These are phyloP conservation scores for Aurantiochytrium sp. DNA, from an alignment of 108 stramenopile species.

Conservation along the genomic window DNA sequence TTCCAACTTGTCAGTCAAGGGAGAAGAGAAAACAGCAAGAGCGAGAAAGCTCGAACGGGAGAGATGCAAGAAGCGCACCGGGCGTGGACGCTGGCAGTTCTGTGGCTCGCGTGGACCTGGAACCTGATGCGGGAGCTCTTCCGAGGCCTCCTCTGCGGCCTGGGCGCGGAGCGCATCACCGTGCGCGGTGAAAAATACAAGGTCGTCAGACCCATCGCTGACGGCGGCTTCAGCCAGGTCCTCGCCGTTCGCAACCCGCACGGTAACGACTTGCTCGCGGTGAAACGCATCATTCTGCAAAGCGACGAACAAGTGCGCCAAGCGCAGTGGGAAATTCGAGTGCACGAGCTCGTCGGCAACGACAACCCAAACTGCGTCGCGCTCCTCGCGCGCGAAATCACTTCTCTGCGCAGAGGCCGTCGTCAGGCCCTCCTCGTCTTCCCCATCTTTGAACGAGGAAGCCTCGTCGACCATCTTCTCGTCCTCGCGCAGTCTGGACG, in stretches of 20 bases:
- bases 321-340: neutral
- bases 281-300: neutral
- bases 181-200: neutral
- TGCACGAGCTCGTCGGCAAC: neutral
- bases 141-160: neutral
- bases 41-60: neutral
- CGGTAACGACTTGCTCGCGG: neutral
- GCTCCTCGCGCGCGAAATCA: neutral
- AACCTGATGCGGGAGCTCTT: neutral
- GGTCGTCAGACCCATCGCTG: neutral
- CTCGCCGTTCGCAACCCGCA: neutral
- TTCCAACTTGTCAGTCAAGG: no score
- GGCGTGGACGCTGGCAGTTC: neutral
- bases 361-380: neutral
- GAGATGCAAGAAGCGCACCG: neutral
- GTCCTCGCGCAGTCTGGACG: neutral
- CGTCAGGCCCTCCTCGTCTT: neutral
- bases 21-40: no score
- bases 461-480: neutral
- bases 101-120: neutral
- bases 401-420: neutral
- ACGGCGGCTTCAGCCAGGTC: conserved; percentile 8
- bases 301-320: neutral
- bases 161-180: neutral
- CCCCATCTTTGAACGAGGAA: neutral